phyloP scores from a whole-genome alignment of 2,329 filamentous ascomycete species.

The Stachybotrys echinatus region DNA sequence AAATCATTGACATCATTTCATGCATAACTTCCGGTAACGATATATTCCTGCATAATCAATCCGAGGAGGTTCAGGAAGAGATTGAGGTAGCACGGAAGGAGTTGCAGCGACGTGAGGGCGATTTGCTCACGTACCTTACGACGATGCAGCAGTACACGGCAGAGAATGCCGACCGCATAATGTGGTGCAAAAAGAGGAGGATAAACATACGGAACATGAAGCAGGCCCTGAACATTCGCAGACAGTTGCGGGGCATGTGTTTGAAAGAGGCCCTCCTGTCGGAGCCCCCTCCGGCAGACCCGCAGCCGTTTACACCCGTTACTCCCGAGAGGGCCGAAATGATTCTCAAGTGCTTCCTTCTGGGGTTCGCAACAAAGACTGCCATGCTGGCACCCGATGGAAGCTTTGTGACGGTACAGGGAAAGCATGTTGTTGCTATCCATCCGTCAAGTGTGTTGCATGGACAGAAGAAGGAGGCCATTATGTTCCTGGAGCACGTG shows the following conservation, averaged over 20 bases:
- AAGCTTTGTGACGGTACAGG: slow-evolving; percentile 55
- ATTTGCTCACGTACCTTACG: slow-evolving; percentile 59
- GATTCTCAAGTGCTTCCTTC: slow-evolving; percentile 57
- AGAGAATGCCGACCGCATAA: slow-evolving; percentile 47
- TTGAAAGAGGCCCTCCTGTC: slow-evolving; percentile 44
- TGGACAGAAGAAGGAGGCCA: slow-evolving; percentile 58
- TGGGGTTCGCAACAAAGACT: slow-evolving; percentile 55
- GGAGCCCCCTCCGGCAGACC: slow-evolving; percentile 41
- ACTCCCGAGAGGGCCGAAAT: slow-evolving; percentile 48
- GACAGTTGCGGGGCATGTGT: slow-evolving; percentile 54
- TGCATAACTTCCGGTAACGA: slow-evolving; percentile 59
- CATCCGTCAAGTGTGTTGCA: slow-evolving; percentile 60
- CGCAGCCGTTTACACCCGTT: slow-evolving; percentile 50
- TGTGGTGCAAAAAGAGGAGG: slow-evolving; percentile 54
- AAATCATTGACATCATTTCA: slow-evolving; percentile 78
- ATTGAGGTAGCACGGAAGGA: slow-evolving; percentile 50
- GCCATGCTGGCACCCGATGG: slow-evolving; percentile 55
- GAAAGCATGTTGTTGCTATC: slow-evolving; percentile 55
- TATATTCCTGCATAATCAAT: slow-evolving; percentile 55
- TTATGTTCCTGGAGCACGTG: slow-evolving; percentile 65
- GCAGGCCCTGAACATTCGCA: slow-evolving; percentile 56
- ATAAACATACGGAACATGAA: slow-evolving; percentile 57
- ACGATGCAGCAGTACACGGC: slow-evolving; percentile 57
- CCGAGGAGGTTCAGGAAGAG: slow-evolving; percentile 50
- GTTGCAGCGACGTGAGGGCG: slow-evolving; percentile 56